Base-by-base conservation (phyloP, 202 grass and related monocot genomes). In the Setaria italica region DNA sequence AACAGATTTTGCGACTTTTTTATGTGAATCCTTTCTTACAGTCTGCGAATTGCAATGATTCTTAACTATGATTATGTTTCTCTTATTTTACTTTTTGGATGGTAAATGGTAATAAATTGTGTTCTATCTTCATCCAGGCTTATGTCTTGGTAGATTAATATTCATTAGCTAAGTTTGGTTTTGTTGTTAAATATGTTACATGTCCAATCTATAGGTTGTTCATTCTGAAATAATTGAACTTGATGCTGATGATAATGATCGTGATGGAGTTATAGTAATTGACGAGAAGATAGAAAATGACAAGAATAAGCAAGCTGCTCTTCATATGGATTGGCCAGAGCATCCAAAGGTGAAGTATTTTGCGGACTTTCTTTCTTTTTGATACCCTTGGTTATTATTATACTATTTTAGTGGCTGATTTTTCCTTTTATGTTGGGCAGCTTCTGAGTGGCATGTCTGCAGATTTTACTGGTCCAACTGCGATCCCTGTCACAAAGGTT, bases 181-280 rank as follows among this genome's bases (percentile, higher is more conserved):
- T 25, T 25, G 25, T 25, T 25, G 25, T 42, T 70, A 72, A 74
- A 48, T 34, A 67, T 34, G 47, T 80, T 76, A 64, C 58, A 65
- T 79, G 29, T 90, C 70, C 73, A 37, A 81, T 72, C 21, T 83
- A 49, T 67, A 95, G 93, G 81, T 87, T 88, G 48, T 85, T 74
- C 70, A 87, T 84, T 77, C 67, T 90, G 92, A 91, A 47, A 64
- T 93, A 67, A 94, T 93, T 83, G 84, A 97, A 70, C 89, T 94
- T 49, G 95, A 97, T 84, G 90, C 69, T 76, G 92, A 97, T 82
- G 64, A 48, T 74, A 84, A 87, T 78, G 82, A 88, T 76, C 58
- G 42, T 74, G 85, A 92, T 84, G 88, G 62, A 63, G 72, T 86
- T 87, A 70, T 77, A 50, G 86, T 81, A 34, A 80, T 87, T 83